Evolutionary conservation across 805 yeast species (phyloP).

Genomic region (Candida germanica): DNA sequence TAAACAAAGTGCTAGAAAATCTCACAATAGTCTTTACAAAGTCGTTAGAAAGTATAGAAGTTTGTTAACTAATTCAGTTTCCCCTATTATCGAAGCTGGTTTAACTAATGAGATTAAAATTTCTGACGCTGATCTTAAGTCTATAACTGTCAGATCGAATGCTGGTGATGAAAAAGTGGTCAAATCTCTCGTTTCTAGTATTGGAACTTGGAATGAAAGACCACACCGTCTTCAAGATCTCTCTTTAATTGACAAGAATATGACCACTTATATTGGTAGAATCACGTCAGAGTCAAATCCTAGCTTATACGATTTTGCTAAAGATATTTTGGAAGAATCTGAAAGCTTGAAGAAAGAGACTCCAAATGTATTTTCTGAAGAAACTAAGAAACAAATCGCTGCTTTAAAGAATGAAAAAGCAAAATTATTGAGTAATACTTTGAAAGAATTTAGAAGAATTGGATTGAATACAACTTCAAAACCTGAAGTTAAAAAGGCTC

Average conservation of each 20-base stretch:
- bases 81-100: slow-evolving; percentile 59
- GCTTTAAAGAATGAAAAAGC: slow-evolving; percentile 79
- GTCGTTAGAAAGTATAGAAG: slow-evolving; percentile 77
- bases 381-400: slow-evolving; percentile 62
- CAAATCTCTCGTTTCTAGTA: slow-evolving; percentile 21
- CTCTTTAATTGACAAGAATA: slow-evolving; percentile 48
- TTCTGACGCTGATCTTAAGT: neutral
- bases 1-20: slow-evolving; percentile 87
- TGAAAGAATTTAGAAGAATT: slow-evolving; percentile 68
- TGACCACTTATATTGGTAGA: slow-evolving; percentile 46
- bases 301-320: slow-evolving; percentile 51
- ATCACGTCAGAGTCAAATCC: slow-evolving; percentile 41
- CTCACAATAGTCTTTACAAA: slow-evolving; percentile 83
- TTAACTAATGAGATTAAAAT: slow-evolving; percentile 15
- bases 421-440: slow-evolving; percentile 69
- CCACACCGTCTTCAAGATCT: slow-evolving; percentile 55
- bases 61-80: slow-evolving; percentile 50
- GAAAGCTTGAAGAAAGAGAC: slow-evolving; percentile 70
- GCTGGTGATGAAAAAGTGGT: slow-evolving; percentile 9
- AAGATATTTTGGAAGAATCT: slow-evolving; percentile 53
- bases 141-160: slow-evolving; percentile 12
- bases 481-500: slow-evolving; percentile 60
- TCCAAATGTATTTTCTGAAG: slow-evolving; percentile 67
- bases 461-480: slow-evolving; percentile 72
- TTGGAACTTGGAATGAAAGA: slow-evolving; percentile 53